Evolutionary conservation across 257 asterid species (phyloP).

Genomic region (Primulina huaijiensis): DNA sequence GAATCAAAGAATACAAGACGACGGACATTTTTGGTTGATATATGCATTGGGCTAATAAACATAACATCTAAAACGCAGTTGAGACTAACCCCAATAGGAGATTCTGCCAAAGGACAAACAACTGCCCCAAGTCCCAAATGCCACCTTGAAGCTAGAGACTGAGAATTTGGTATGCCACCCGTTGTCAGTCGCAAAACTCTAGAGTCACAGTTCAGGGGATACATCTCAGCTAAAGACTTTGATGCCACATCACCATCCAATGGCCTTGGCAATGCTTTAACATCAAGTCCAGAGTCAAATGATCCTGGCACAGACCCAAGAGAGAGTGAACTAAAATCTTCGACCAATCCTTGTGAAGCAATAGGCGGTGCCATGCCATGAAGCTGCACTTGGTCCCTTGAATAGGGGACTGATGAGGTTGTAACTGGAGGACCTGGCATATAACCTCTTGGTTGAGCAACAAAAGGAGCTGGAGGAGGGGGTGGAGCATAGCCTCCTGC

Average conservation of each 20-base stretch:
- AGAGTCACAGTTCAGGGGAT: conserved; percentile 73
- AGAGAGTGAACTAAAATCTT: conserved; percentile 76
- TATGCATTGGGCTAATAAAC: neutral
- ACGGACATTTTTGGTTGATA: neutral
- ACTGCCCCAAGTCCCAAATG: conserved; percentile 89
- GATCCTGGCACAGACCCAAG: conserved; percentile 87
- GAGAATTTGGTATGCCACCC: conserved; percentile 71
- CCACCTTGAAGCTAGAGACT: conserved; percentile 79
- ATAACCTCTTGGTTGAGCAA: conserved; percentile 59
- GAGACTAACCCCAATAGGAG: conserved; percentile 74
- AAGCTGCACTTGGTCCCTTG: conserved; percentile 50
- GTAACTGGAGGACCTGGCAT: conserved; percentile 50
- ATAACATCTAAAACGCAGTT: conserved; percentile 7
- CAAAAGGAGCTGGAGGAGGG: conserved; percentile 39
- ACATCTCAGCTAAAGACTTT: conserved; percentile 50
- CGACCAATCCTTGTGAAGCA: conserved; percentile 54
- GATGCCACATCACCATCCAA: conserved; percentile 78
- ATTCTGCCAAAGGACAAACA: conserved; percentile 87
- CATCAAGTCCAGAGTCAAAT: conserved; percentile 70
- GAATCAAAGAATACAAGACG: neutral
- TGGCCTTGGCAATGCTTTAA: conserved; percentile 81
- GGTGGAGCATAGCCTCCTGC: conserved; percentile 61
- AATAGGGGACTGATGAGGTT: conserved; percentile 39
- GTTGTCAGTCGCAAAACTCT: conserved; percentile 69
- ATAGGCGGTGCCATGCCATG: conserved; percentile 53